Base-by-base conservation (phyloP, 1,284 basidiomycete species). In the Rugosomyces carneus region DNA sequence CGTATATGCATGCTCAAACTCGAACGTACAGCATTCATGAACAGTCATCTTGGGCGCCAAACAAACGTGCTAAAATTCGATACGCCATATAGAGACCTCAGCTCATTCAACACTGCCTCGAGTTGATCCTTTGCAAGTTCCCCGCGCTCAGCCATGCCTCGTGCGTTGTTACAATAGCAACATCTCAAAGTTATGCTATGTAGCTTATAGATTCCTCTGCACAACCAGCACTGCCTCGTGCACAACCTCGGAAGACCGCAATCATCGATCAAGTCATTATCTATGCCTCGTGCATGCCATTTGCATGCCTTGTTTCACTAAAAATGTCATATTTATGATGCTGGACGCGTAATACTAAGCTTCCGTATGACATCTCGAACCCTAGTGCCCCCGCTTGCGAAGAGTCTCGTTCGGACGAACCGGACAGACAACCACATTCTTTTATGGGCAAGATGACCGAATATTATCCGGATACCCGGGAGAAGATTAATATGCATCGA, bases 261-360 rank as follows among this genome's bases (percentile, higher is more conserved):
- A 31, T 31, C 29, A 31, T 3, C 4, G 7, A 31, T 31, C 29
- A 31, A 31, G 7, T 26, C 7, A 16, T 40, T 40, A 40, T 40
- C 24, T 13, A 18, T 48, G 47, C 40, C 20, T 44, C 37, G 47
- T n/a, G n/a, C n/a, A n/a, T n/a, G n/a, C n/a, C n/a, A n/a, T n/a
- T n/a, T 51, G 52, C 49, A 47, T 20, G 34, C 27, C 37, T 51
- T 55, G 57, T 54, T 26, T 26, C 24, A 26, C 5, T 26, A 26
- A 31, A 31, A 31, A 31, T 31, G 29, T 8, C 29, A 31, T n/a
- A 31, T 13, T n/a, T 31, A 31, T 31, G 29, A 31, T 31, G 29
- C 29, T 31, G 13, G 29, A 31, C 29, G 29, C 29, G 13, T n/a
- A 6, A 31, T 31, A 4, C 7, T 11, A 6, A 31, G 29, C 13